Conservation (phyloP, 1,284 basidiomycete genomes). For the Cryptococcus sp. region DNA sequence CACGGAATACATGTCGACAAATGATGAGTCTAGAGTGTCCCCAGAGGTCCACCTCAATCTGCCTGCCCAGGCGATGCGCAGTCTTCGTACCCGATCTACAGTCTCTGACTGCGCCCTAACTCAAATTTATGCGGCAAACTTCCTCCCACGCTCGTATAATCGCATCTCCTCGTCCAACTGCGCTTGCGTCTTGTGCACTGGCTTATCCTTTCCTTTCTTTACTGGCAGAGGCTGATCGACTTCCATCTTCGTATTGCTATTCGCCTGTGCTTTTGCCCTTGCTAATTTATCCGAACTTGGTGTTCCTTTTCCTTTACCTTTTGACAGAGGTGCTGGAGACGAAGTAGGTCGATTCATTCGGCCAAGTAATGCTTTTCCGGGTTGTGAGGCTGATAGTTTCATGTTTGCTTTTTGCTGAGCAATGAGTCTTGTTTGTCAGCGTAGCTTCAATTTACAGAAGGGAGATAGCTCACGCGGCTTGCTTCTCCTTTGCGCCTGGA, state of each 20-base stretch:
- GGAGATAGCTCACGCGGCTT: constrained; percentile 26
- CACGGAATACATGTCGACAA: no score
- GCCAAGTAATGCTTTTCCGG: constrained; percentile 31
- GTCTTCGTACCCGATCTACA: no score
- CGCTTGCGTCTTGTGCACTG: constrained; percentile 34
- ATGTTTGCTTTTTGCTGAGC: constrained; percentile 39
- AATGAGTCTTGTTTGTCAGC: constrained; percentile 21
- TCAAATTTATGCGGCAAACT: constrained; percentile 20
- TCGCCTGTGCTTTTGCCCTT: constrained; percentile 29
- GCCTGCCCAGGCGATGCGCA: no score
- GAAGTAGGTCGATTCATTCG: constrained; percentile 19
- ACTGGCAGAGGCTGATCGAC: constrained; percentile 17
- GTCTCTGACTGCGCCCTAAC: no score
- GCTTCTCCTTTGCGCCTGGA: constrained; percentile 28
- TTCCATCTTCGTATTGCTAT: constrained; percentile 24
- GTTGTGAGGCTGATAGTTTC: constrained; percentile 8
- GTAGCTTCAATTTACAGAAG: constrained; percentile 1
- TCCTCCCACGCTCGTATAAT: constrained; percentile 32
- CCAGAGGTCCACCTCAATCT: no score
- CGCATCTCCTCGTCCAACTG: constrained; percentile 45
- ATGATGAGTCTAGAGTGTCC: no score
- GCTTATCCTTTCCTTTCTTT: constrained; percentile 14
- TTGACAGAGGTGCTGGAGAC: not conserved
- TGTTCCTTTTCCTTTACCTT: not conserved
- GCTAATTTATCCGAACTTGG: constrained; percentile 23